Conservation (phyloP, 1,284 basidiomycete species). For the Sporisorium sorghi region DNA sequence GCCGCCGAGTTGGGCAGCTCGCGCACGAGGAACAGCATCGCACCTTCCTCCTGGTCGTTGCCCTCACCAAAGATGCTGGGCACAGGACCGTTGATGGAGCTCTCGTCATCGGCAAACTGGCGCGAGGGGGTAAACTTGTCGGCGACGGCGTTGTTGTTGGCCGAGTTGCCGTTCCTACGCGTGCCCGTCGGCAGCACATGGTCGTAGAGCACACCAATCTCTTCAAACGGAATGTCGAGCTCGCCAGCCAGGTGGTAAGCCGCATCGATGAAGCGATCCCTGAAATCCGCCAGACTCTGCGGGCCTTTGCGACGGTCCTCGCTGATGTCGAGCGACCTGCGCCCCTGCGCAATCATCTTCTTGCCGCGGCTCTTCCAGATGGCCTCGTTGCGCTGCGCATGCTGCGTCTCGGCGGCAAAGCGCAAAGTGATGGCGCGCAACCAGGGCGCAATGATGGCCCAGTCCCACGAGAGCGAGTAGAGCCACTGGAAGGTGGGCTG, state of each 20-base stretch:
- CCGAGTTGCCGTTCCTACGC: slow-evolving; percentile 18
- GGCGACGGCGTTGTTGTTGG: slow-evolving; percentile 15
- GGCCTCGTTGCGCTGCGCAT: slow-evolving; percentile 49
- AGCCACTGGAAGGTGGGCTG: slow-evolving; percentile 73
- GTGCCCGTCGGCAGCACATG: slow-evolving; percentile 72
- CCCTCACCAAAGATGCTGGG: slow-evolving; percentile 61
- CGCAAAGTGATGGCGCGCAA: slow-evolving; percentile 70
- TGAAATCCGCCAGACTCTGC: slow-evolving; percentile 69
- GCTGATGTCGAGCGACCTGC: slow-evolving; percentile 45
- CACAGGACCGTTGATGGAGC: slow-evolving; percentile 56
- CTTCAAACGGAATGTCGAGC: slow-evolving; percentile 71
- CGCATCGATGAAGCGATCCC: slow-evolving; percentile 72
- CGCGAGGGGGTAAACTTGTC: slow-evolving; percentile 44
- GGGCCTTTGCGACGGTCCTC: slow-evolving; percentile 47
- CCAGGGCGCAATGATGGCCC: slow-evolving; percentile 71
- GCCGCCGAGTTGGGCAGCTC: slow-evolving; percentile 70
- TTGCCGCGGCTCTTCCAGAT: slow-evolving; percentile 53
- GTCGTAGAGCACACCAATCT: slow-evolving; percentile 76
- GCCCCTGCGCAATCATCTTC: slow-evolving; percentile 58
- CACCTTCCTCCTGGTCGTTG: slow-evolving; percentile 70
- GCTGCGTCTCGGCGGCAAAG: slow-evolving; percentile 41
- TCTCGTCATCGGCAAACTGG: slow-evolving; percentile 58
- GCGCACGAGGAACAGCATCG: slow-evolving; percentile 73
- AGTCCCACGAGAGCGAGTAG: slow-evolving; percentile 73
- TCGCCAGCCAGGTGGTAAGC: slow-evolving; percentile 71